phyloP scores from a whole-genome alignment of 441 rosid species.

The Aquilaria agallochum region DNA sequence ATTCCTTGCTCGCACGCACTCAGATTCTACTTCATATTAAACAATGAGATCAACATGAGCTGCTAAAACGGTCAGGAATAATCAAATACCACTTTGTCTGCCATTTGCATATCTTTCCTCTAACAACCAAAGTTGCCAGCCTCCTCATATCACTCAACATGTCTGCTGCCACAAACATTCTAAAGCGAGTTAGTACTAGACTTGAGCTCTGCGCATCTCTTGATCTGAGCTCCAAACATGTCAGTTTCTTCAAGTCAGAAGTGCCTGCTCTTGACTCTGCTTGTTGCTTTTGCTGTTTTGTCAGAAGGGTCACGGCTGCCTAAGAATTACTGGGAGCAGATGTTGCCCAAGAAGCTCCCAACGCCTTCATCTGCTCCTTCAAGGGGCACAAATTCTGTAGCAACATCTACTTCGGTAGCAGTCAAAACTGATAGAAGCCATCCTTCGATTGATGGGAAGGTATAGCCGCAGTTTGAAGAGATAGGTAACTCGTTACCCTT shows the following conservation, averaged over 20 bases:
- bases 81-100: slow-evolving; percentile 63
- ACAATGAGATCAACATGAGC: slow-evolving; percentile 27
- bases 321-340: slow-evolving; percentile 59
- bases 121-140: slow-evolving; percentile 61
- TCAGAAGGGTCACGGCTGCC: slow-evolving; percentile 75
- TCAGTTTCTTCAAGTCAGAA: slow-evolving; percentile 35
- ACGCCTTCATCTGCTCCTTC: slow-evolving; percentile 82
- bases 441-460: slow-evolving; percentile 53
- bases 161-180: slow-evolving; percentile 44
- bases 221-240: slow-evolving; percentile 27
- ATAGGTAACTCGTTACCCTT: slow-evolving; percentile 11
- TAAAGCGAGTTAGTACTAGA: slow-evolving; percentile 24
- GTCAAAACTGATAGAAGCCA: slow-evolving; percentile 24
- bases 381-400: slow-evolving; percentile 70
- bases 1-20: slow-evolving; percentile 13
- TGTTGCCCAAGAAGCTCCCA: slow-evolving; percentile 89
- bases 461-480: slow-evolving; percentile 24
- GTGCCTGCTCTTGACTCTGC: slow-evolving; percentile 38
- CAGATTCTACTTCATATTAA: slow-evolving; percentile 16
- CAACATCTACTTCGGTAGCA: slow-evolving; percentile 35
- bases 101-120: slow-evolving; percentile 68
- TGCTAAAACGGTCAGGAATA: slow-evolving; percentile 28
- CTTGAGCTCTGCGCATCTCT: slow-evolving; percentile 2
- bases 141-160: slow-evolving; percentile 59
- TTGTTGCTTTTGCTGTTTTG: slow-evolving; percentile 31